phyloP scores from a whole-genome alignment of 192 early-diverging fungal species.

The Pilaira anomala region DNA sequence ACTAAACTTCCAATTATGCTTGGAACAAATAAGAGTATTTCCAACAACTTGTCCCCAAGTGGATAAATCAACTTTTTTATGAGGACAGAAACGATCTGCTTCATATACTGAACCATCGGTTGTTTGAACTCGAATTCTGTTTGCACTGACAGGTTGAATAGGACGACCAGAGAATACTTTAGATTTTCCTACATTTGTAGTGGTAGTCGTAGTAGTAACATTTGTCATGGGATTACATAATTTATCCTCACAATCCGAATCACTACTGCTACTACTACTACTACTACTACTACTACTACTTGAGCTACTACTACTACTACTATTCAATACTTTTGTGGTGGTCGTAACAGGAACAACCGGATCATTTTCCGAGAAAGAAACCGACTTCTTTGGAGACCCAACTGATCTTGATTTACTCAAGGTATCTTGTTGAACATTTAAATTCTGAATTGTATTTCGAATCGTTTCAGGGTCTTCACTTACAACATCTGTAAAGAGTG shows the following conservation, averaged over 20 bases:
- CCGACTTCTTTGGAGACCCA: not conserved
- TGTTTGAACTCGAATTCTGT: constrained; percentile 46
- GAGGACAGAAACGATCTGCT: constrained; percentile 55
- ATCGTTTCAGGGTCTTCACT: not conserved
- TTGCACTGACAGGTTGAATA: constrained; percentile 27
- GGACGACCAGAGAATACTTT: constrained; percentile 22
- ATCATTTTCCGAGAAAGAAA: constrained; percentile 1
- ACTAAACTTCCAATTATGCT: constrained; percentile 40
- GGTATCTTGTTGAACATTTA: not conserved
- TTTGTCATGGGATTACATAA: not conserved
- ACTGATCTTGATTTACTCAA: not conserved
- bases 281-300: not conserved
- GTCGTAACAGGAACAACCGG: no score
- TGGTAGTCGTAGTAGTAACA: no score
- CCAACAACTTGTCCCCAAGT: constrained; percentile 51
- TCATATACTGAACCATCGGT: constrained; percentile 46
- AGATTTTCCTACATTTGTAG: not conserved
- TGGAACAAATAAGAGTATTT: constrained; percentile 46
- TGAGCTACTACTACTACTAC: not conserved
- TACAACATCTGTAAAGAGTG: no score
- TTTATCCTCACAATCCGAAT: not conserved
- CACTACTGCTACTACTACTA: constrained; percentile 10
- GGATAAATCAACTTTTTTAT: constrained; percentile 39
- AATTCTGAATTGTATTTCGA: constrained; percentile 1
- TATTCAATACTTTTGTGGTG: not conserved